Base-by-base conservation (phyloP, 129 eudicot genomes). In the Chrysanthemum lavandulifolium region DNA sequence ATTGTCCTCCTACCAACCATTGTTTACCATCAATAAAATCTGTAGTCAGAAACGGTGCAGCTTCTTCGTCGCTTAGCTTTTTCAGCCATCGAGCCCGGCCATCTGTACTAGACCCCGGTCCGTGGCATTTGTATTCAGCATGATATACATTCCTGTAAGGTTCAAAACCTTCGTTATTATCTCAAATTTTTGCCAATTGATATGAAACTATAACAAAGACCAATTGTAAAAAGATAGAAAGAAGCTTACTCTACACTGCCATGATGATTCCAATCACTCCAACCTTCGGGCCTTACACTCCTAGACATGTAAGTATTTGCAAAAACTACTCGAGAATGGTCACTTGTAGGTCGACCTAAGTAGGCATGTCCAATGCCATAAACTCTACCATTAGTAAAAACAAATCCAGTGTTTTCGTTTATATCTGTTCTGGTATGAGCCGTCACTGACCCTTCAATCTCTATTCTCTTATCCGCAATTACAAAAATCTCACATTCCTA, bases 401-500 rank as follows among this genome's bases (percentile, higher is more conserved):
- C 88, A 75, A 82, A 93, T 21, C 98, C 98, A 19, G 90, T 87
- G 58, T 68, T 73, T 67, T 86, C 96, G 13, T 67, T 72, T 23
- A 53, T 43, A n/a, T 77, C 73, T 2, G 73, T 59, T 78, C 95
- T 80, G 67, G 66, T 57, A 27, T 89, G 91, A 12, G 95, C 95
- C 16, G 98, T 78, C 60, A 89, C 80, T 0, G 95, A 92, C 55
- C 98, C 98, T 29, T 73, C 77, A n/a, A 93, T 84, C 51, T 88
- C 86, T 3, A 76, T 12, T 47, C 87, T 82, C 49, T 79, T 58
- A 66, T 93, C 84, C 55, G n/a, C 80, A 14, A 82, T 53, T 71
- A 93, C 96, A 71, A 93, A 87, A n/a, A 93, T 58, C 84, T 93
- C 96, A 56, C 95, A 93, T 18, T 75, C 82, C 98, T 92, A 76